phyloP scores from a whole-genome alignment of 139 green algal species.

The Haematococcus lacustris region DNA sequence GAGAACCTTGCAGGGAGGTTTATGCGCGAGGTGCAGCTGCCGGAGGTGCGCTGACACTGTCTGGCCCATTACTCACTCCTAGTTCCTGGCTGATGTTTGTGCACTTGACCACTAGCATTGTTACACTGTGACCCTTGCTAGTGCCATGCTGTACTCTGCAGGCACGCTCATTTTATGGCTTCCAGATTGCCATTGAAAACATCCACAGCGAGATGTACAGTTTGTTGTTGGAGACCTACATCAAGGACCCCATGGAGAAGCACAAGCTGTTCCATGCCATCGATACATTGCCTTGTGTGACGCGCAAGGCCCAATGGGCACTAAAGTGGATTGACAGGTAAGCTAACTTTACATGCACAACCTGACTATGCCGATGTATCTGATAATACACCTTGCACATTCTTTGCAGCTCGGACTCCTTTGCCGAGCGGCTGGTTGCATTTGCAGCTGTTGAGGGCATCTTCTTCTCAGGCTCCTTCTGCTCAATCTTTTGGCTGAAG shows the following conservation, averaged over 20 bases:
- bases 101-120: too few species aligned
- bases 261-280: constrained; percentile 88
- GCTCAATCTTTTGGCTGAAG: constrained; percentile 98
- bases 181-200: constrained; percentile 99
- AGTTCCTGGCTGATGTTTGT: too few species aligned
- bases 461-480: constrained; percentile 92
- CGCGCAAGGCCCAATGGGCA: constrained; percentile 95
- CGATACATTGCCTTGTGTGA: constrained; percentile 79
- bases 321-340: constrained; percentile 90
- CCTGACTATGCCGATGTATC: background rate
- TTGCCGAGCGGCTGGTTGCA: constrained; percentile 86
- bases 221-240: constrained; percentile 95
- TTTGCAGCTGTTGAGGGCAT: constrained; percentile 97
- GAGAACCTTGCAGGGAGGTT: constrained; percentile 94
- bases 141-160: constrained; percentile 20
- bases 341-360: background rate
- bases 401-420: constrained; percentile 40
- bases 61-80: too few species aligned
- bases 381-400: background rate
- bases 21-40: constrained; percentile 88
- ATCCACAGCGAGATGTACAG: constrained; percentile 99
- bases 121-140: too few species aligned
- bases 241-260: constrained; percentile 80
- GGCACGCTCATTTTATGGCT: constrained; percentile 97
- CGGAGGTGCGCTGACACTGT: too few species aligned